Base-by-base conservation (phyloP, 257 asterid species). In the Osmanthus fragrans region DNA sequence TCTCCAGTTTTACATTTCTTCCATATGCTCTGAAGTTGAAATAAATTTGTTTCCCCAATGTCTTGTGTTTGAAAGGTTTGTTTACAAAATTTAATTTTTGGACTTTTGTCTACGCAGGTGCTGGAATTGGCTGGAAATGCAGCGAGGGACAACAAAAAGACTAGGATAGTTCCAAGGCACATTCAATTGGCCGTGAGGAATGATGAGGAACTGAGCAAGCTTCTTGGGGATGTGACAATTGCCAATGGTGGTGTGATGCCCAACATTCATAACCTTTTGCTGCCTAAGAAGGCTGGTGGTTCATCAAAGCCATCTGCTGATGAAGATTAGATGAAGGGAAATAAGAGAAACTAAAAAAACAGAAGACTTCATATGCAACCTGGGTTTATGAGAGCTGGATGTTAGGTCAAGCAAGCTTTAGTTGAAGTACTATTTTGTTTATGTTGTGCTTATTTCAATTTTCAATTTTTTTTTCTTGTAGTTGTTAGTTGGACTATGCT, bases 171-270 rank as follows among this genome's bases (percentile, higher is more conserved):
- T 8, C 86, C 84, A 6, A 67, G 86, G 81, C 86, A 83, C 77
- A 80, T 83, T 19, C 86, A 79, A 30, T 60, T 83, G 82, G 86
- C 86, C 4, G 86, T 83, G 54, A 76, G 86, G 67, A 83, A 83
- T n/a, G 86, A 83, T 0, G 86, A 83, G 67, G 86, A 83, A 37
- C 58, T 83, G 77, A 80, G 86, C 77, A 83, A 83, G 73, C 86
- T 83, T 40, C 75, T 83, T 11, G 86, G 86, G 0, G 86, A 82
- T 36, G 86, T 82, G 32, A 82, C 86, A 0, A 82, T 82, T 15
- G 86, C 86, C 1, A 79, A 76, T 45, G 86, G 86, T 5, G 86
- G 86, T 15, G 86, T 82, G 79, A 82, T 82, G 86, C 86, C 86
- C 32, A 82, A 82, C 81, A 82, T 82, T 71, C 86, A 82, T 74